Evolutionary conservation across 371 early-diverging fungal species (phyloP), one percentile per base, ranked within the genome.

Genomic region (Saksenaea oblongispora): DNA sequence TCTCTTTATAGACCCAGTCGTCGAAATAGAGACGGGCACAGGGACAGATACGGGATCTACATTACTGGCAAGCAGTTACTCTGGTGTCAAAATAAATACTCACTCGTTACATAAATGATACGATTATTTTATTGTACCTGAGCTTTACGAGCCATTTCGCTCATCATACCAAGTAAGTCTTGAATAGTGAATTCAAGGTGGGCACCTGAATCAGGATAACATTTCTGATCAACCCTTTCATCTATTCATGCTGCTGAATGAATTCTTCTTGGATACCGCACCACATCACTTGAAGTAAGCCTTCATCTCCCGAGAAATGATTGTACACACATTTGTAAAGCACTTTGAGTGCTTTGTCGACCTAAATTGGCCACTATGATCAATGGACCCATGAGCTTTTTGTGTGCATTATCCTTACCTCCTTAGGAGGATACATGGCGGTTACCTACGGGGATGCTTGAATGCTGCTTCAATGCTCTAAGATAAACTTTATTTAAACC

Each of bases 281-380:
- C 97, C 98, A 97, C 0, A 97, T 92, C 1, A 96, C 92, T 65
- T 91, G 93, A 4, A 94, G 65, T 26, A 98, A 71, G 0, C 90
- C 88, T 39, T 89, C 93, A 65, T 92, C 92, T 34, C 93, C 93
- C 2, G 91, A 80, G 69, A 93, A 95, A 72, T 96, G 97, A 69
- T 96, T 96, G 56, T 96, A 95, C 1, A 97, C 96, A 41, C 94
- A 87, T 62, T 92, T 94, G 69, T 95, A 94, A 13, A 96, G 75
- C 15, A 82, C 79, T 61, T 93, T 91, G 41, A 98, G 69, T 13
- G 89, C 86, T 69, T 93, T 94, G 57, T 88, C 87, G 51, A 95
- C 85, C 83, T 89, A 62, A 24, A 56, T 27, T 10, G 9, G 5
- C 18, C 34, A 15, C 0, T 37, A 0, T 37, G 58, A 37, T 34